Evolutionary conservation across 225 moss, liverwort and hornwort species (phyloP).

Genomic region (Pleurozium schreberi): DNA sequence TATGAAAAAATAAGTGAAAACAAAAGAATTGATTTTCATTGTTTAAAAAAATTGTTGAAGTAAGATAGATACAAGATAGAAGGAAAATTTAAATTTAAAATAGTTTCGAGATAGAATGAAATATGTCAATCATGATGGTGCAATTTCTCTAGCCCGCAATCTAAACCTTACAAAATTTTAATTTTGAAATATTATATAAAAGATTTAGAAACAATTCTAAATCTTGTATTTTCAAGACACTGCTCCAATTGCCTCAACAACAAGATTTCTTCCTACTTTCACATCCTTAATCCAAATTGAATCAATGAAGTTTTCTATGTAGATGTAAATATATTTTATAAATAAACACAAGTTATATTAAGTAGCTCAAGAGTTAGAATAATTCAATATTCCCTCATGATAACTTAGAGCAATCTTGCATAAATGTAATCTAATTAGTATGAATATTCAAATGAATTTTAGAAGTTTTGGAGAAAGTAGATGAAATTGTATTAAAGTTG

Average conservation of each 20-base stretch:
- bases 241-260: neutral
- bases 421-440: no score
- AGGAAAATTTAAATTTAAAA: neutral
- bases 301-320: no score
- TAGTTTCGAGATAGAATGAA: neutral
- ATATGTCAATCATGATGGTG: neutral
- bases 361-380: neutral
- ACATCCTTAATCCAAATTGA: neutral
- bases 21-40: neutral
- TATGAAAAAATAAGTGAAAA: neutral
- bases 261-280: neutral
- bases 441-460: no score
- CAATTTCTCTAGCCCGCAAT: neutral
- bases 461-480: no score
- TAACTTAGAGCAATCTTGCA: no score
- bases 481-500: neutral
- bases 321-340: neutral
- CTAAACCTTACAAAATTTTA: neutral
- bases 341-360: no score
- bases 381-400: neutral
- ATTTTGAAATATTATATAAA: neutral
- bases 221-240: neutral
- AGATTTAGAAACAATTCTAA: neutral
- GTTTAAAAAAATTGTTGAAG: neutral
- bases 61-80: neutral